These are phyloP conservation scores for Furcasterigmium furcatum DNA, from an alignment of 2,329 filamentous ascomycete genomes.

Conservation along the genomic window DNA sequence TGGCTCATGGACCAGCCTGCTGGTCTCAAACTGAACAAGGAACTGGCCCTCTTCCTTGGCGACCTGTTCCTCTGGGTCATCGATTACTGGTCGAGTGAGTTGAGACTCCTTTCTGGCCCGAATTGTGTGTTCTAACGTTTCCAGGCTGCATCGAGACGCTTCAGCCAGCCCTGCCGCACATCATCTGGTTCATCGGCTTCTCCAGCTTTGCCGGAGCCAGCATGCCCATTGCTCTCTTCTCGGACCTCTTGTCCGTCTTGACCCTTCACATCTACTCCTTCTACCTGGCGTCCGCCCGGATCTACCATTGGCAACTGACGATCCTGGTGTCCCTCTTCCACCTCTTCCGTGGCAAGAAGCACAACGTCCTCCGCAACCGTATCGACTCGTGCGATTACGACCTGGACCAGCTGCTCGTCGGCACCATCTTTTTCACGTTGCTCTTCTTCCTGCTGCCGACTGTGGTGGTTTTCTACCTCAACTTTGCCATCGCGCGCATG, in stretches of 20 bases:
- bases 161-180: constrained; percentile 74
- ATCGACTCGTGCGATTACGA: constrained; percentile 99
- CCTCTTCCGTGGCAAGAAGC: constrained; percentile 95
- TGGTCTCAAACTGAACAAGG: constrained; percentile 90
- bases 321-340: constrained; percentile 98
- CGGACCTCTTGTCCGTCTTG: constrained; percentile 84
- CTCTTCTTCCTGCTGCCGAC: constrained; percentile 94
- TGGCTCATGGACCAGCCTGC: constrained; percentile 98
- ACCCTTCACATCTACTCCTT: constrained; percentile 98
- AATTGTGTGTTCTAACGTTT: constrained; percentile 17
- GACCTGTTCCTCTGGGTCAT: constrained; percentile 98
- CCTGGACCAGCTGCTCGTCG: constrained; percentile 90
- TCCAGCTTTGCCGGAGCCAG: constrained; percentile 94
- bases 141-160: constrained; percentile 74
- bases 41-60: constrained; percentile 89
- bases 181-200: constrained; percentile 91
- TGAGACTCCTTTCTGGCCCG: neutral
- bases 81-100: constrained; percentile 88
- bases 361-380: constrained; percentile 93
- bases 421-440: constrained; percentile 93
- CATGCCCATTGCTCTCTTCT: constrained; percentile 95
- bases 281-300: constrained; percentile 92
- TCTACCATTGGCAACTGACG: constrained; percentile 97
- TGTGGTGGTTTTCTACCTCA: constrained; percentile 93
- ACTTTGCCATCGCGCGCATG: constrained; percentile 93